Conservation (phyloP, 495 filamentous ascomycete genomes). For the Penicillium argentinense region DNA sequence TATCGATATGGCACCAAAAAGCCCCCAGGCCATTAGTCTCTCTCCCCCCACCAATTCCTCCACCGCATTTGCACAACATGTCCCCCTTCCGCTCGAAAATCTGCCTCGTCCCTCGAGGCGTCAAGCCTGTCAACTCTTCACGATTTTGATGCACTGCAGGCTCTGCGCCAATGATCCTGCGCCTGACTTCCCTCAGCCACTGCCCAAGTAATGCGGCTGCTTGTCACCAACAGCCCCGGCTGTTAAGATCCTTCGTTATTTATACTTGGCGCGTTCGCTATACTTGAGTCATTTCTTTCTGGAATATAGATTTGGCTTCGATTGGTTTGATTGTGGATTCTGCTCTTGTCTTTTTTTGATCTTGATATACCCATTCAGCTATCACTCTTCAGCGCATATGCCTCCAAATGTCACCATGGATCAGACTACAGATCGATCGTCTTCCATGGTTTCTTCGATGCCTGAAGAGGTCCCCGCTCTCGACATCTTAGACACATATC, state of each 20-base stretch:
- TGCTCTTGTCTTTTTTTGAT: conserved; percentile 2
- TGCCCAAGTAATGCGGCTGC: conserved; percentile 26
- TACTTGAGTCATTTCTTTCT: conserved; percentile 2
- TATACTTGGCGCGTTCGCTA: conserved; percentile 19
- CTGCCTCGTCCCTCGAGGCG: conserved; percentile 41
- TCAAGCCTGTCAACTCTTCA: conserved; percentile 27
- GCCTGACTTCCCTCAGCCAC: conserved; percentile 32
- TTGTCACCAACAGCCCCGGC: conserved; percentile 21
- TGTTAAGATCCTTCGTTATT: conserved; percentile 26
- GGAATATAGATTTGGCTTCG: conserved; percentile 12
- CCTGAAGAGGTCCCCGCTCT: conserved; percentile 17
- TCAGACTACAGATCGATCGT: conserved; percentile 6
- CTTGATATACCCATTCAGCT: not conserved
- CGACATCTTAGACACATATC: conserved; percentile 18
- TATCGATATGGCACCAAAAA: conserved; percentile 29
- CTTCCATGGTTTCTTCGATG: conserved; percentile 10
- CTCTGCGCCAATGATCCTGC: conserved; percentile 29
- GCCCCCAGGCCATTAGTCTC: conserved; percentile 24
- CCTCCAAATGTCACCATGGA: conserved; percentile 13
- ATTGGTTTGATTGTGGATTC: conserved; percentile 6
- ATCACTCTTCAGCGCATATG: not conserved
- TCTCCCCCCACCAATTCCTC: conserved; percentile 19
- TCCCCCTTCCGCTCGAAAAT: conserved; percentile 22
- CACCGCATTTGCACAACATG: conserved; percentile 26
- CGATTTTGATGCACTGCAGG: conserved; percentile 25